Conservation (phyloP, 768 basidiomycete genomes). For the Naganishia vaughanmartiniae region DNA sequence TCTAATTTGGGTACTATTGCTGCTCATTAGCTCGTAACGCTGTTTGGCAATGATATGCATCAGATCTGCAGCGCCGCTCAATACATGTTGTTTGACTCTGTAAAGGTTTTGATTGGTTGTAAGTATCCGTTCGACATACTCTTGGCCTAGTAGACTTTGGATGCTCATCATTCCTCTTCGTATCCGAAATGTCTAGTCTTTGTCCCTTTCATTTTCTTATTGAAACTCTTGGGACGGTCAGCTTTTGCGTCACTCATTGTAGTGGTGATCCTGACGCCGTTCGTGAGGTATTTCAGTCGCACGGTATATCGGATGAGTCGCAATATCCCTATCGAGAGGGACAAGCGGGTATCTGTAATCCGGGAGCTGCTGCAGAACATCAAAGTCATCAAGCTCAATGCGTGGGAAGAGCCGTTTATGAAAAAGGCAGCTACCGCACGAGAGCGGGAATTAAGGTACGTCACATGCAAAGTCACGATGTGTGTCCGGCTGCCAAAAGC, state of each 20-base stretch:
- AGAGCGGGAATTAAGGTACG: slow-evolving; percentile 7
- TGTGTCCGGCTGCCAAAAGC: neutral
- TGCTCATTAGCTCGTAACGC: neutral
- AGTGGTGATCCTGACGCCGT: neutral
- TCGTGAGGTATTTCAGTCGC: slow-evolving; percentile 4
- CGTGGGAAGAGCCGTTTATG: slow-evolving; percentile 8
- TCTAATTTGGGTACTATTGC: too few relatives aligned
- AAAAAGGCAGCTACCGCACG: slow-evolving; percentile 1
- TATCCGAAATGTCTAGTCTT: neutral
- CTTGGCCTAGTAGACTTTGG: neutral
- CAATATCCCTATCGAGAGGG: slow-evolving; percentile 2
- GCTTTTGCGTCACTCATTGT: neutral
- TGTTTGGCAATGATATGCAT: slow-evolving; percentile 11
- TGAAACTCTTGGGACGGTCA: slow-evolving; percentile 7
- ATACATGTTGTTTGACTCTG: neutral
- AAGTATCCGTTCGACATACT: neutral
- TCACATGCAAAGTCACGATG: neutral
- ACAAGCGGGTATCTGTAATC: slow-evolving; percentile 12
- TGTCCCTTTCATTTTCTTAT: neutral
- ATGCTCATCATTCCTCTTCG: neutral
- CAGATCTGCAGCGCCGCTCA: slow-evolving; percentile 3
- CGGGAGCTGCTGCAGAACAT: neutral
- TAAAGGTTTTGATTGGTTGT: slow-evolving; percentile 4
- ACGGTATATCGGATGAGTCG: slow-evolving; percentile 14
- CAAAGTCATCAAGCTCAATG: slow-evolving; percentile 11